Percentiles rank a stretch among this genome's conserved stretches.
These are phyloP conservation scores for Kingdonia uniflora DNA, from an alignment of 164 flowering plant genomes.

Conservation along the genomic window DNA sequence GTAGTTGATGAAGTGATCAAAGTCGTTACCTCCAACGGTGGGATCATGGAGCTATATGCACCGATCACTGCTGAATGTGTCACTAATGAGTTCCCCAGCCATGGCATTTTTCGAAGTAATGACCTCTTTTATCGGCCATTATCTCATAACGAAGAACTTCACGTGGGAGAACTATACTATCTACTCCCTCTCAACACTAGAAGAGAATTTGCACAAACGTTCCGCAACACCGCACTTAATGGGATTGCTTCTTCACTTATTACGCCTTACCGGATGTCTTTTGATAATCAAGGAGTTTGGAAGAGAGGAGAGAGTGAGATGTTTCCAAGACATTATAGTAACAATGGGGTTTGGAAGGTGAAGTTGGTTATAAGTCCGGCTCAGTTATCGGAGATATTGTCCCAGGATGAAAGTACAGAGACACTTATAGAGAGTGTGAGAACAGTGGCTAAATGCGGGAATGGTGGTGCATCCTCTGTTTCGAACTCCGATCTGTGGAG, in stretches of 20 bases:
- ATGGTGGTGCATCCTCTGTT: conserved; percentile 19
- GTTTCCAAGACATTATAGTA: too few species aligned
- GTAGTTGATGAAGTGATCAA: conserved; percentile 22
- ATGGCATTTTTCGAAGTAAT: conserved; percentile 43
- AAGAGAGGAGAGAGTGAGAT: conserved; percentile 14
- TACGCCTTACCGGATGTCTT: conserved; percentile 74
- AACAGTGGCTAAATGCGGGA: conserved; percentile 74
- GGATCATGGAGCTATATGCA: conserved; percentile 63
- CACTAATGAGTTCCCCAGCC: conserved; percentile 66
- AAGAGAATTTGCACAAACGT: conserved; percentile 6
- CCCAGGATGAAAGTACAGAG: conserved; percentile 50
- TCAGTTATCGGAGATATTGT: conserved; percentile 57
- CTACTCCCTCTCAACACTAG: conserved; percentile 45
- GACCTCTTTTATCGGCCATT: conserved; percentile 59
- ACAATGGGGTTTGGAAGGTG: conserved; percentile 75
- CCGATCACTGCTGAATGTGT: conserved; percentile 57
- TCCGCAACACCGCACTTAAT: conserved; percentile 19
- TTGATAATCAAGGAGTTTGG: conserved; percentile 35
- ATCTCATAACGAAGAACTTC: conserved; percentile 43
- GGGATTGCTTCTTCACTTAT: neutral
- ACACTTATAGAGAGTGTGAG: conserved; percentile 73
- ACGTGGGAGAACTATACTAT: conserved; percentile 47
- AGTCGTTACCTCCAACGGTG: conserved; percentile 65
- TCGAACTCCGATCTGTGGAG: conserved; percentile 69
- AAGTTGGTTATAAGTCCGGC: conserved; percentile 73